Percentiles rank a stretch among this genome's conserved stretches.
Conservation (phyloP, 75 land plant genomes). For the Cryptomeria japonica region DNA sequence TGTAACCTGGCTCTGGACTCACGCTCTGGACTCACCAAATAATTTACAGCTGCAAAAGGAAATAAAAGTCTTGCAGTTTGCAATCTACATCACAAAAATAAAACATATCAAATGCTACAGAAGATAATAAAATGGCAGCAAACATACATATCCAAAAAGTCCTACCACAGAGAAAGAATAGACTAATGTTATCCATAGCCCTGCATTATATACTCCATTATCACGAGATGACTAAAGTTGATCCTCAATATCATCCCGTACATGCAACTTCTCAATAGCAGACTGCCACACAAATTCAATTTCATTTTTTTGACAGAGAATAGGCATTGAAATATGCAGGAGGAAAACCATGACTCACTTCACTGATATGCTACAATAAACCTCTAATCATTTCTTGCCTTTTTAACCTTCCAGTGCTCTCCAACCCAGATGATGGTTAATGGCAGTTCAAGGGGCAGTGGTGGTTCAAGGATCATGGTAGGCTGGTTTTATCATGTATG, state of each 20-base stretch:
- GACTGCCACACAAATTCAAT: slow-evolving; percentile 27
- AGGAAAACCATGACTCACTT: no score
- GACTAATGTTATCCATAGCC: background rate
- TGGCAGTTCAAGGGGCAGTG: no score
- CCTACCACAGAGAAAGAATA: background rate
- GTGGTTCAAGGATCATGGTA: no score
- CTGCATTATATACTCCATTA: background rate
- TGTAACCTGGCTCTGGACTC: background rate
- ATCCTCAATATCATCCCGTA: slow-evolving; percentile 67
- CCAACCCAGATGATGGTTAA: no score
- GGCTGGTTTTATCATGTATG: no score
- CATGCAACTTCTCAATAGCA: slow-evolving; percentile 65
- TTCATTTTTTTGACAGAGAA: no score
- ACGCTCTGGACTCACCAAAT: no score
- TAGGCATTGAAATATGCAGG: no score
- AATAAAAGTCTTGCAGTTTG: background rate
- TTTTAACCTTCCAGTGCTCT: no score
- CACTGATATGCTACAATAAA: no score
- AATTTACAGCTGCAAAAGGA: background rate
- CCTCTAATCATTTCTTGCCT: no score
- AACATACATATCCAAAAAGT: background rate
- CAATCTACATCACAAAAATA: background rate
- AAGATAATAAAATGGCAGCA: background rate
- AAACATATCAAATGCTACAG: background rate
- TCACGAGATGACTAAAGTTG: slow-evolving; percentile 11